Evolutionary conservation across 2,329 filamentous ascomycete genomes (phyloP), one percentile per base, ranked within the genome.

Genomic region (Zasmidium cellare): DNA sequence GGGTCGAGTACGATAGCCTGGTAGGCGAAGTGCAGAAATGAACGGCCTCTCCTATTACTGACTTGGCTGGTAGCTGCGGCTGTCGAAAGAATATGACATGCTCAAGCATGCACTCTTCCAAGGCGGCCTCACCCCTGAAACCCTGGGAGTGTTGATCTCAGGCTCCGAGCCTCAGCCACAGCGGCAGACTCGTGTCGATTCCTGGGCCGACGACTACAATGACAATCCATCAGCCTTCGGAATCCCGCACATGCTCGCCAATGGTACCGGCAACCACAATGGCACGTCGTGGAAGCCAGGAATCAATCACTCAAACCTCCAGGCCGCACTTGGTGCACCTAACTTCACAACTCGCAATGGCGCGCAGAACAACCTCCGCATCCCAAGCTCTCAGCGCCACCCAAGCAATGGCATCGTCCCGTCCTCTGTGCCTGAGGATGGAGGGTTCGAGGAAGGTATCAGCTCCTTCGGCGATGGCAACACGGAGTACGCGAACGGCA

Each of bases 1-100:
- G 80, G 67, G 71, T 74, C 51, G 86, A 91, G 68, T 84, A 91
- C 73, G 80, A 87, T 51, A 72, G 72, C 50, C 77, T 91, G 59
- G 78, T 86, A 64, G 72, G 80, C 35, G 12, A 28, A 6, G 11
- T 14, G 18, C 12, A 16, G 20, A 19, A 18, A 19, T 46, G 14
- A 12, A 12, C 18, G n/a, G 14, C 25, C 11, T 28, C 25, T 11
- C 25, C 11, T 6, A 5, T 28, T 24, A 31, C 51, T 57, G 46
- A 61, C 46, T 9, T 11, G n/a, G 9, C 1, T 50, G 9, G 38
- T 52, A 79, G 76, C 69, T 74, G 23, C 75, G 72, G 54, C 61
- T 61, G 24, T 76, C 79, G 51, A 77, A 75, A 58, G 80, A 86
- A 71, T 87, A 85, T 68, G 80, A 76, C 58, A 73, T 76, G 44